These are phyloP conservation scores for Aurifilum marmelostoma DNA, from an alignment of 2,329 filamentous ascomycete species.

Conservation along the genomic window DNA sequence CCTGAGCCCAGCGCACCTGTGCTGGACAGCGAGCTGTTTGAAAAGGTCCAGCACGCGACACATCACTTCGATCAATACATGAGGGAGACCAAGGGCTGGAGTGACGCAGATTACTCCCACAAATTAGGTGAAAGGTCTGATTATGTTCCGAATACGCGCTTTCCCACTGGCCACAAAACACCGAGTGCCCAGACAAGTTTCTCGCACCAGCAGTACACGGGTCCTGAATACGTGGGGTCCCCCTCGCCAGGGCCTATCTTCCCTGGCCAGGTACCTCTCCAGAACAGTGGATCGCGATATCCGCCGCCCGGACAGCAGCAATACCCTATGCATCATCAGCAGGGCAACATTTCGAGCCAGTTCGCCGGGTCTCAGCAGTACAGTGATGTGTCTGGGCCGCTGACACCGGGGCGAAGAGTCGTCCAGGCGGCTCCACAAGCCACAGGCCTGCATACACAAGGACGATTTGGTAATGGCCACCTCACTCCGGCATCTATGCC, in stretches of 20 bases:
- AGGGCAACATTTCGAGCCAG: not conserved
- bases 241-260: not conserved
- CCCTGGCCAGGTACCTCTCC: not conserved
- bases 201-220: not conserved
- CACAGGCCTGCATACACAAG: not conserved
- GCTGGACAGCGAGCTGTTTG: constrained; percentile 43
- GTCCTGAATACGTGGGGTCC: not conserved
- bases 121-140: not conserved
- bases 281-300: not conserved
- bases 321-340: not conserved
- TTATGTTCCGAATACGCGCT: not conserved
- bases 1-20: constrained; percentile 41
- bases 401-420: not conserved
- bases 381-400: not conserved
- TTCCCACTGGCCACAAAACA: not conserved
- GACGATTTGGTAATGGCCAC: not conserved
- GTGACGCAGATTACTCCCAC: not conserved
- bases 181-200: not conserved
- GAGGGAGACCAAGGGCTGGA: constrained; percentile 37
- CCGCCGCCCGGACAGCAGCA: not conserved
- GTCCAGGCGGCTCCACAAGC: not conserved
- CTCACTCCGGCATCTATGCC: not conserved
- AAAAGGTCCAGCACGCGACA: constrained; percentile 49
- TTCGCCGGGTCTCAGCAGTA: not conserved
- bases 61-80: constrained; percentile 47